A percentile compares a stretch with the other conserved stretches of the same genome.
Evolutionary conservation across 805 yeast genomes (phyloP).

Genomic region (Wickerhamiella australiensis): DNA sequence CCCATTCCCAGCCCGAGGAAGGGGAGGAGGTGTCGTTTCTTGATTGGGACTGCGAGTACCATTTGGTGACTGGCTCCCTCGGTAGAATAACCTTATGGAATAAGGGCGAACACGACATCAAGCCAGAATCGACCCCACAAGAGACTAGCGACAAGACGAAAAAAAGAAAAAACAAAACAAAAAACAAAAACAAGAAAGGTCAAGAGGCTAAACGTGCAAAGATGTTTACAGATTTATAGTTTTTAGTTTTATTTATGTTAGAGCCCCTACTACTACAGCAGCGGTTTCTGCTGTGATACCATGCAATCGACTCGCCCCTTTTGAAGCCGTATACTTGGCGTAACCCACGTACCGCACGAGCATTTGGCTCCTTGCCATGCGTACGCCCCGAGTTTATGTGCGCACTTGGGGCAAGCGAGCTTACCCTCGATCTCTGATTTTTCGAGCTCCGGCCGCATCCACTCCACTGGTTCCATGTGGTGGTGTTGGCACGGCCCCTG

Average conservation of each 20-base stretch:
- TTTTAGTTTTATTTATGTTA: no score
- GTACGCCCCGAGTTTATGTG: slow-evolving; percentile 77
- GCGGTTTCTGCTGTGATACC: slow-evolving; percentile 14
- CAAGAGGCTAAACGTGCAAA: background rate
- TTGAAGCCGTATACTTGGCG: slow-evolving; percentile 78
- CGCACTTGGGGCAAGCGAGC: slow-evolving; percentile 73
- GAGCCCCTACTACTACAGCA: background rate
- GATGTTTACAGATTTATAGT: slow-evolving; percentile 10
- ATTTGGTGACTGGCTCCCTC: slow-evolving; percentile 76
- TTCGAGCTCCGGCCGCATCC: slow-evolving; percentile 80
- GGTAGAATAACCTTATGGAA: slow-evolving; percentile 71
- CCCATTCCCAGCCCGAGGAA: slow-evolving; percentile 39
- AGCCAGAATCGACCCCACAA: background rate
- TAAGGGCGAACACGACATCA: slow-evolving; percentile 15
- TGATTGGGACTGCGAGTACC: slow-evolving; percentile 70
- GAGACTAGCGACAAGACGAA: background rate
- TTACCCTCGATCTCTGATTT: slow-evolving; percentile 77
- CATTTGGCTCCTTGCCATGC: slow-evolving; percentile 92
- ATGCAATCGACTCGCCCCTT: slow-evolving; percentile 69
- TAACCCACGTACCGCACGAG: slow-evolving; percentile 90
- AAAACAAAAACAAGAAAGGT: background rate
- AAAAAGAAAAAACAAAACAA: slow-evolving; percentile 1
- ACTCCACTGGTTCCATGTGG: slow-evolving; percentile 75
- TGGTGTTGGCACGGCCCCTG: slow-evolving; percentile 56
- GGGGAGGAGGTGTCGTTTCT: slow-evolving; percentile 62